phyloP scores from a whole-genome alignment of 2,329 filamentous ascomycete species.

The Venturia asperata region DNA sequence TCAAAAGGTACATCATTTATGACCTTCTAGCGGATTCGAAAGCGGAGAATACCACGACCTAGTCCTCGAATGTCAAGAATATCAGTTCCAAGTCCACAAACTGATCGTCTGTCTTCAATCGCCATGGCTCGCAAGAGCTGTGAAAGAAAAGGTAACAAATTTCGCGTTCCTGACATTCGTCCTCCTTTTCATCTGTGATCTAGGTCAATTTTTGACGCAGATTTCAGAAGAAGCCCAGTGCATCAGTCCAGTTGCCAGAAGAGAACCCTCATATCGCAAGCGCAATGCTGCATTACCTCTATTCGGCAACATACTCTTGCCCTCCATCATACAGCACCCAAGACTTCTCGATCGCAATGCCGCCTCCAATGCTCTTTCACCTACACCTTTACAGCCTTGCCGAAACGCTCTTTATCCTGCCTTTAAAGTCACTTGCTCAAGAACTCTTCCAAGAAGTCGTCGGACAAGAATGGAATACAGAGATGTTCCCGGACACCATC shows the following conservation, averaged over 20 bases:
- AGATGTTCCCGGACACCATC: not conserved
- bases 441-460: not conserved
- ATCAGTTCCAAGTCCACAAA: not conserved
- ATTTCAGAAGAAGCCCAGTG: not conserved
- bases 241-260: not conserved
- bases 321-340: not conserved
- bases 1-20: not conserved
- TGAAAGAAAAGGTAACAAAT: not conserved
- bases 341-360: not conserved
- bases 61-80: slow-evolving; percentile 1
- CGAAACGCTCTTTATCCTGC: not conserved
- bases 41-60: slow-evolving; percentile 2
- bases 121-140: not conserved
- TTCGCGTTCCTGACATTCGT: not conserved
- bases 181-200: not conserved
- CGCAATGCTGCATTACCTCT: not conserved
- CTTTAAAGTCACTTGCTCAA: not conserved
- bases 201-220: not conserved
- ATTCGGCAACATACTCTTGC: not conserved
- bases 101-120: not conserved
- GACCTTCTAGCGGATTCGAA: not conserved
- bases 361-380: not conserved
- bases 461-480: not conserved
- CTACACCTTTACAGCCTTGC: not conserved
- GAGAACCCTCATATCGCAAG: not conserved